Conservation (phyloP, 108 stramenopile genomes). For the Cyclotella choctawhatcheeana region DNA sequence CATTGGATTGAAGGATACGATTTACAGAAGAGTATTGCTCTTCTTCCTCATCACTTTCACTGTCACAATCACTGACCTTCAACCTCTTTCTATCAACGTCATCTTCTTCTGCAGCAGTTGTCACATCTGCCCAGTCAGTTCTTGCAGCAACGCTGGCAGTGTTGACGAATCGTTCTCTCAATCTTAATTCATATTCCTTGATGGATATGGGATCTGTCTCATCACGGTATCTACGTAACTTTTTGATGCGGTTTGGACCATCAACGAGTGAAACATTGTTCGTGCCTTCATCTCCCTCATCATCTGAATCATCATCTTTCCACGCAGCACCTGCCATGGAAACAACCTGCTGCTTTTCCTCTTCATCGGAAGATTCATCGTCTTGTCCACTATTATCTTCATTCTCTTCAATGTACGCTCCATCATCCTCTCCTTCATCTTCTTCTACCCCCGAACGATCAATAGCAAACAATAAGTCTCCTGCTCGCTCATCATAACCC, state of each 20-base stretch:
- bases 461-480: constrained; percentile 28
- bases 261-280: constrained; percentile 37
- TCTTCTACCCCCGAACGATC: constrained; percentile 40
- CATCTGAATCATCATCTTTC: constrained; percentile 39
- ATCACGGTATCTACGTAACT: constrained; percentile 62
- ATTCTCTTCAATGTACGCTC: constrained; percentile 26
- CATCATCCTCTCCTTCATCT: constrained; percentile 33
- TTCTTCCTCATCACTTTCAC: constrained; percentile 50
- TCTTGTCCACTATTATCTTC: constrained; percentile 13
- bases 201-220: constrained; percentile 63
- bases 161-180: constrained; percentile 71
- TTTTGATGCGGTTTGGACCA: constrained; percentile 65
- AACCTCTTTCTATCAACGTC: constrained; percentile 33
- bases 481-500: background rate
- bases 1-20: constrained; percentile 47
- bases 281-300: constrained; percentile 13
- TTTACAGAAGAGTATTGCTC: constrained; percentile 23
- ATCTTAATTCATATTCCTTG: constrained; percentile 67
- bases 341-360: constrained; percentile 2
- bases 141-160: constrained; percentile 63
- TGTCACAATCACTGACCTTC: constrained; percentile 14
- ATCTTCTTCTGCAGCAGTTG: constrained; percentile 25
- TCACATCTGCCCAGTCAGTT: constrained; percentile 77
- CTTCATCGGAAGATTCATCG: constrained; percentile 4
- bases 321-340: constrained; percentile 44